Evolutionary conservation across 73 alveolate genomes (phyloP), one percentile per base, ranked within the genome.

Genomic region (Halteria grandinella): DNA sequence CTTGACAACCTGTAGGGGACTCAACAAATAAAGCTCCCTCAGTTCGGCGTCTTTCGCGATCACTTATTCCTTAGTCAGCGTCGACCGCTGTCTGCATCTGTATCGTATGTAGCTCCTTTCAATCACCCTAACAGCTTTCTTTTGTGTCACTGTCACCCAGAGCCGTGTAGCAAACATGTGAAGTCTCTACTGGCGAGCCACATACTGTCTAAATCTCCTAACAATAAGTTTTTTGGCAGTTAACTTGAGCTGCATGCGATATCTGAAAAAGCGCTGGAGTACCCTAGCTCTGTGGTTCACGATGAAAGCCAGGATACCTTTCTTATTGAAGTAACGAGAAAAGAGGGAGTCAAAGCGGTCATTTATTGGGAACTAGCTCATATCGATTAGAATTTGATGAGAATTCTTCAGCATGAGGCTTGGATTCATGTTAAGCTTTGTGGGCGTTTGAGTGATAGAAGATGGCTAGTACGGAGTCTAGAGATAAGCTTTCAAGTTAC

Each of bases 41-140:
- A n/a, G n/a, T n/a, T n/a, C n/a, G n/a, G n/a, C n/a, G n/a, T n/a
- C n/a, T n/a, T n/a, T n/a, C n/a, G n/a, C n/a, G n/a, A n/a, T n/a
- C n/a, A n/a, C n/a, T n/a, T n/a, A n/a, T n/a, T n/a, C n/a, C n/a
- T n/a, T n/a, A n/a, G n/a, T n/a, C n/a, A n/a, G n/a, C n/a, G n/a
- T n/a, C n/a, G n/a, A n/a, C n/a, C 12, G 12, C 10, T 60, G 18
- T 21, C 77, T 34, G 6, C 37, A 6, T 60, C 17, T 2, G 43
- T 60, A 60, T 14, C 11, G 15, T 36, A 8, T 5, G 27, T 60
- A 60, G 6, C 45, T 49, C 43, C 34, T 60, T 33, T 60, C 77
- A 37, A 60, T 60, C 1, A 60, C 28, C 27, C 24, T 60, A 1
- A 59, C 77, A 5, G 77, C 77, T 60, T 59, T 60, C 24, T 60